Evolutionary conservation across 2,329 filamentous ascomycete species (phyloP), one percentile per base, ranked within the genome.

Genomic region (Gnomoniopsis sp.): DNA sequence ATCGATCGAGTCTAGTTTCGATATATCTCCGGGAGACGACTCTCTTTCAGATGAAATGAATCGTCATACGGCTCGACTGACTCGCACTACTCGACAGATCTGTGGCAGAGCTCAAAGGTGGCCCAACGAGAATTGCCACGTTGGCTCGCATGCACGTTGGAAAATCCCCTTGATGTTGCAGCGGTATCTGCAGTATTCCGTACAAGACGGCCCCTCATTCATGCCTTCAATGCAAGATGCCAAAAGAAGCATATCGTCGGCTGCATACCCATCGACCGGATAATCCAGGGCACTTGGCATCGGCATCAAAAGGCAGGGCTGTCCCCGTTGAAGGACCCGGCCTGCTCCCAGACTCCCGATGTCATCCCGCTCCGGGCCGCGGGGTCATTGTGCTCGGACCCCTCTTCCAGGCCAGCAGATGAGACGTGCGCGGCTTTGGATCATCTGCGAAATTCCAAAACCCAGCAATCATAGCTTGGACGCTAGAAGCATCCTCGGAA

Each of bases 161-260:
- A 57, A 49, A 54, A 49, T 26, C 46, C 33, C 49, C 58, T 49
- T 49, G 49, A 57, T 34, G 50, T 44, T 54, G 54, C 58, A 57
- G 44, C 49, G 46, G 49, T 36, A 57, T 23, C 50, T 61, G 59
- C 50, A 53, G 51, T 41, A 17, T n/a, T 8, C 34, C 8, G 34
- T 36, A 15, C 34, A 36, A n/a, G 52, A 51, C 52, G 53, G 59
- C 51, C 33, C 49, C 59, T 52, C 22, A n/a, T 55, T 51, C 53
- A 61, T 61, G 59, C 59, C 46, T 59, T 61, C 43, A 41, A 57
- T 61, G 59, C 56, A 53, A 52, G 43, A 43, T 38, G 36, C 36
- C 46, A 34, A 53, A 53, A 53, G 41, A 23, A 21, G 44, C 2
- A 14, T 6, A 12, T 23, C 19, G 22, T 47, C 44, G 44, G 21